Evolutionary conservation across 805 yeast species (phyloP).

Genomic region (Blastobotrys attinorum): DNA sequence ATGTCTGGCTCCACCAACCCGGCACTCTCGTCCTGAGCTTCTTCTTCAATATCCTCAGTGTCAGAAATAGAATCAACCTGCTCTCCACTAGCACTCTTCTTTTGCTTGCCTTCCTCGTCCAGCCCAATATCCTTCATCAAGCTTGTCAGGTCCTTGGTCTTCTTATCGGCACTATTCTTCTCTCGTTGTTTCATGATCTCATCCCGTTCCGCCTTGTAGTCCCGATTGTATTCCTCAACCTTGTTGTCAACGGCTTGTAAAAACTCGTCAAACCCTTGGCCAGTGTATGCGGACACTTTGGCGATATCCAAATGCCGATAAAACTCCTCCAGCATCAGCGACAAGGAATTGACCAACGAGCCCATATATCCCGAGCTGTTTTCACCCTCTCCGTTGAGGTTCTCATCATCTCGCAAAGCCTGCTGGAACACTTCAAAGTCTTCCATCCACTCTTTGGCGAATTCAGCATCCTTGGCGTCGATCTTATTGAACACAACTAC

Average conservation of each 20-base stretch:
- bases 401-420: constrained; percentile 63
- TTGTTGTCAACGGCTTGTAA: constrained; percentile 76
- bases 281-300: constrained; percentile 88
- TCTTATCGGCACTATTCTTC: constrained; percentile 61
- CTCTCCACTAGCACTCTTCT: too few species aligned
- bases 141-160: constrained; percentile 59
- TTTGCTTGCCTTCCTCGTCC: constrained; percentile 30
- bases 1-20: constrained; percentile 27
- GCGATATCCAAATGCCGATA: constrained; percentile 88
- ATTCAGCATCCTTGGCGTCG: constrained; percentile 75
- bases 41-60: constrained; percentile 37
- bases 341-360: constrained; percentile 88
- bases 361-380: constrained; percentile 85
- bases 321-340: constrained; percentile 91
- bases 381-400: constrained; percentile 49
- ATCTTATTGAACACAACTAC: constrained; percentile 92
- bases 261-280: constrained; percentile 90
- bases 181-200: constrained; percentile 68
- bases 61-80: constrained; percentile 49
- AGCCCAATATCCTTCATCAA: constrained; percentile 85
- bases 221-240: constrained; percentile 78
- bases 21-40: constrained; percentile 32
- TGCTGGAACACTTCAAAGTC: constrained; percentile 89
- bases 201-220: constrained; percentile 80
- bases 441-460: constrained; percentile 95